Evolutionary conservation across 2,329 filamentous ascomycete genomes (phyloP).

Genomic region (Xylariaceae sp.): DNA sequence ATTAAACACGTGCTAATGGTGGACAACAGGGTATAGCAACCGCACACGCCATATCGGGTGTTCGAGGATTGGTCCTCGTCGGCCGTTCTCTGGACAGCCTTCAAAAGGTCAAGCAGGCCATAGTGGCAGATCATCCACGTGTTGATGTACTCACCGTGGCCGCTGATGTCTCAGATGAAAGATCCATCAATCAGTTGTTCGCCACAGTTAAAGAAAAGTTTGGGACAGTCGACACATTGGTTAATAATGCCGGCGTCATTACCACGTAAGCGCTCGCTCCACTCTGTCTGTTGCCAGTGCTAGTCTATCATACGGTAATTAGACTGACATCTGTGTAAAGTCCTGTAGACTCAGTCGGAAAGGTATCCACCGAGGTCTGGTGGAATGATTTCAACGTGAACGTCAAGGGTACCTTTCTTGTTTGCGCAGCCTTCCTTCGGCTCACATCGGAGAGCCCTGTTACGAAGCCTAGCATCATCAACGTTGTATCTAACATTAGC

Average conservation of each 20-base stretch:
- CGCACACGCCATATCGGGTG: conserved; percentile 9
- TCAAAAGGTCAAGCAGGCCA: conserved; percentile 1
- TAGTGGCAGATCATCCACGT: conserved; percentile 2
- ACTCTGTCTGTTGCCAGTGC: neutral
- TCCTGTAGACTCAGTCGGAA: neutral
- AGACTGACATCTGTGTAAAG: neutral
- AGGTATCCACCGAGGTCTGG: conserved; percentile 7
- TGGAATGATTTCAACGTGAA: conserved; percentile 15
- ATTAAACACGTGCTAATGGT: neutral
- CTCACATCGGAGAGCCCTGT: neutral
- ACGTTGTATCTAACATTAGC: conserved; percentile 9
- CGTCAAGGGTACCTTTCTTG: conserved; percentile 7
- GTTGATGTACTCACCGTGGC: neutral
- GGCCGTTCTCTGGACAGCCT: neutral
- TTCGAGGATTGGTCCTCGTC: conserved; percentile 13
- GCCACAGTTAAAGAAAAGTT: conserved; percentile 1
- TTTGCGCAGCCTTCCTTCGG: conserved; percentile 11
- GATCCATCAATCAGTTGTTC: conserved; percentile 2
- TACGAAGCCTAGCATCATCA: neutral
- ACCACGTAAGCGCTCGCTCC: conserved; percentile 4
- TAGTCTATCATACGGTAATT: neutral
- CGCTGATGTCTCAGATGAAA: conserved; percentile 1
- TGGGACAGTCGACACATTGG: neutral
- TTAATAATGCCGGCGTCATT: conserved; percentile 10
- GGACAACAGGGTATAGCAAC: conserved; percentile 6